Conservation (phyloP, 2,329 filamentous ascomycete species). For the Hysterium pulicare region DNA sequence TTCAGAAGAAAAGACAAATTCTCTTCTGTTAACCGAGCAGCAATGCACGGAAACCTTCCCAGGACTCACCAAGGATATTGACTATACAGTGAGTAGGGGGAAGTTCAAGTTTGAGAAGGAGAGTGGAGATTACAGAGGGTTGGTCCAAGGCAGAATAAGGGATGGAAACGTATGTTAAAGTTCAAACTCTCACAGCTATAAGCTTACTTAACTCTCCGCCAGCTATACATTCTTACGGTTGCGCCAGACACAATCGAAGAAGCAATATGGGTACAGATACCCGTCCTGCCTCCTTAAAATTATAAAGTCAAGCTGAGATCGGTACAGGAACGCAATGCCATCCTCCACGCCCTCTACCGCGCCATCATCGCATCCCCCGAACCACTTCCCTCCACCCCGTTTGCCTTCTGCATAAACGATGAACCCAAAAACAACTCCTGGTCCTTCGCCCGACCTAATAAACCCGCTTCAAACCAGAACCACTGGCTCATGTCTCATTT, state of each 20-base stretch:
- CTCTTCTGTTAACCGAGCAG: slow-evolving; percentile 9
- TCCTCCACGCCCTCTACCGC: slow-evolving; percentile 16
- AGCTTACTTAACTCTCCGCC: not conserved
- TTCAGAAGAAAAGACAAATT: too few species aligned
- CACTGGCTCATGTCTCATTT: slow-evolving; percentile 21
- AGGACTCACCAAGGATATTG: slow-evolving; percentile 5
- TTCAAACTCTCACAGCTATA: not conserved
- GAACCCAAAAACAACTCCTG: slow-evolving; percentile 17
- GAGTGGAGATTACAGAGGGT: slow-evolving; percentile 14
- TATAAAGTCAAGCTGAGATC: not conserved
- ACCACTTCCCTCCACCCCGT: slow-evolving; percentile 13
- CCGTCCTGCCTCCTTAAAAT: too few species aligned
- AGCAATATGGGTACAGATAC: slow-evolving; percentile 6
- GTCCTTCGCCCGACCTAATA: slow-evolving; percentile 15
- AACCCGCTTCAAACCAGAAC: slow-evolving; percentile 8
- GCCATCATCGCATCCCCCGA: slow-evolving; percentile 11
- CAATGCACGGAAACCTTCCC: slow-evolving; percentile 12
- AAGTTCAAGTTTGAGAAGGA: slow-evolving; percentile 11
- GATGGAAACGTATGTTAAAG: slow-evolving; percentile 10
- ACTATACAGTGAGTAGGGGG: slow-evolving; percentile 5
- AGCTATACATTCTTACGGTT: slow-evolving; percentile 16
- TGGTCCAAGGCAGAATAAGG: slow-evolving; percentile 16
- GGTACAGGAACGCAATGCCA: slow-evolving; percentile 15
- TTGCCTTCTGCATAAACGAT: slow-evolving; percentile 19
- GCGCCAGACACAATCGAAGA: slow-evolving; percentile 8